phyloP scores from a whole-genome alignment of 805 yeast genomes.

The Cyberlindnera misumaiensis region DNA sequence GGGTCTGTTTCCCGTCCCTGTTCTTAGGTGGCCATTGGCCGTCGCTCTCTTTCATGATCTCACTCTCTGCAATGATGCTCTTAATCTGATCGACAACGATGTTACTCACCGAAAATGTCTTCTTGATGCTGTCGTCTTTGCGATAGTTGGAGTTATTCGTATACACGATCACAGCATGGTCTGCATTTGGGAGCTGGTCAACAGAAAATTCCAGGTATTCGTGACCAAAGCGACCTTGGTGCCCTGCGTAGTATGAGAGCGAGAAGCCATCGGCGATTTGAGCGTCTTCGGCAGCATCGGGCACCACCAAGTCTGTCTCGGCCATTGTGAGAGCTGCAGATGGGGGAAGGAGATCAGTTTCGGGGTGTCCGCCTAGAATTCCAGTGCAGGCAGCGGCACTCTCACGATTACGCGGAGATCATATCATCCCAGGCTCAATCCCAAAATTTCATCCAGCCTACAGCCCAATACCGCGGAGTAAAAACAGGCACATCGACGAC shows the following conservation, averaged over 20 bases:
- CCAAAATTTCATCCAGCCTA: too few species aligned
- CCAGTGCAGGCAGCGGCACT: too few species aligned
- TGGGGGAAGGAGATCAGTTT: too few species aligned
- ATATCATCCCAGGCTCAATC: too few species aligned
- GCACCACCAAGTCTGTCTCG: constrained; percentile 2
- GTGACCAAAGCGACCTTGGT: constrained; percentile 38
- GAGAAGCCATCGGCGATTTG: constrained; percentile 20
- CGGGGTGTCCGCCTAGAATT: too few species aligned
- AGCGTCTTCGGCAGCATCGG: background rate
- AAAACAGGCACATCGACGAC: too few species aligned
- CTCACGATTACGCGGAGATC: too few species aligned
- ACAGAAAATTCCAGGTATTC: constrained; percentile 37
- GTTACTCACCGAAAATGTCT: constrained; percentile 29
- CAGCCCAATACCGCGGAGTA: too few species aligned
- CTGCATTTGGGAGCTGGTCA: constrained; percentile 23
- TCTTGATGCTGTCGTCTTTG: constrained; percentile 34
- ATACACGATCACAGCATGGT: constrained; percentile 29
- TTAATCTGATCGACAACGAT: constrained; percentile 30
- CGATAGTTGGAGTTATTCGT: constrained; percentile 42
- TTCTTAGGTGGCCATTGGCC: constrained; percentile 34
- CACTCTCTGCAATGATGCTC: constrained; percentile 31
- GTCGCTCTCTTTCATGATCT: constrained; percentile 34
- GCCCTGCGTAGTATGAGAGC: constrained; percentile 38
- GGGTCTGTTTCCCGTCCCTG: constrained; percentile 35
- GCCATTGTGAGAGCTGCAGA: too few species aligned